Conservation (phyloP, 1,284 basidiomycete genomes). For the Ganoderma multipileum region DNA sequence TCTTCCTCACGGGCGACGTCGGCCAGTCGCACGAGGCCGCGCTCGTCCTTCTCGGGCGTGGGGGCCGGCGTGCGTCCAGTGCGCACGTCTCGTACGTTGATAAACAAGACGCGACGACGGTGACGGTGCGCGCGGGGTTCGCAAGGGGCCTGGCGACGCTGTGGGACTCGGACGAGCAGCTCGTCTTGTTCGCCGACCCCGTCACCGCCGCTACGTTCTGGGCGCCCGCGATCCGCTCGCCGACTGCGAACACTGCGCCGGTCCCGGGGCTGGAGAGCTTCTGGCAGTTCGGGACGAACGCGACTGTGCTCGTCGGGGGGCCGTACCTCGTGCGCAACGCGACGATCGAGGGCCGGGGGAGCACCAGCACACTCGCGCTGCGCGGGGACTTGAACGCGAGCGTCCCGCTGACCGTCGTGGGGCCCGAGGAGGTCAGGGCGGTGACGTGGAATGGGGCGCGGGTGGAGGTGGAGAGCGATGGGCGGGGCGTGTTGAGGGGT, state of each 20-base stretch:
- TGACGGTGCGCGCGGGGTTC: slow-evolving; percentile 61
- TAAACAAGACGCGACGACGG: slow-evolving; percentile 40
- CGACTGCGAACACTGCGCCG: slow-evolving; percentile 21
- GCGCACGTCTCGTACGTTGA: slow-evolving; percentile 33
- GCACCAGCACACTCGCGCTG: slow-evolving; percentile 44
- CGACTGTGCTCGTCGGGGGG: slow-evolving; percentile 57
- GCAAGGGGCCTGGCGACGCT: slow-evolving; percentile 61
- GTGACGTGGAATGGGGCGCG: slow-evolving; percentile 76
- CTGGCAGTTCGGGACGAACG: slow-evolving; percentile 61
- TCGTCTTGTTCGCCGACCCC: slow-evolving; percentile 72
- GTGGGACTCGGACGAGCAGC: slow-evolving; percentile 69
- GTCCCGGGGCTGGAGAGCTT: slow-evolving; percentile 46
- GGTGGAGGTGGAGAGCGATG: slow-evolving; percentile 45
- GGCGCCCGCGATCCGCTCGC: slow-evolving; percentile 50
- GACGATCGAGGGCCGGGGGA: slow-evolving; percentile 32
- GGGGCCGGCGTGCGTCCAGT: slow-evolving; percentile 41
- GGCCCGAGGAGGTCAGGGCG: slow-evolving; percentile 52
- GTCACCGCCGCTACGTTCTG: slow-evolving; percentile 66
- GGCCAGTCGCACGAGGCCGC: slow-evolving; percentile 67
- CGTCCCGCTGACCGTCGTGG: slow-evolving; percentile 56
- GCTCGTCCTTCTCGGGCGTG: slow-evolving; percentile 52
- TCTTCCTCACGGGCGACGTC: slow-evolving; percentile 71
- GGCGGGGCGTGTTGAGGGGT: slow-evolving; percentile 34
- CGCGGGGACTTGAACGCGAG: slow-evolving; percentile 55
- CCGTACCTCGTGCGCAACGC: slow-evolving; percentile 64